Evolutionary conservation across 148 eudicot species (phyloP), one percentile per base, ranked within the genome.

Genomic region (Rhododendron ferrugineum): DNA sequence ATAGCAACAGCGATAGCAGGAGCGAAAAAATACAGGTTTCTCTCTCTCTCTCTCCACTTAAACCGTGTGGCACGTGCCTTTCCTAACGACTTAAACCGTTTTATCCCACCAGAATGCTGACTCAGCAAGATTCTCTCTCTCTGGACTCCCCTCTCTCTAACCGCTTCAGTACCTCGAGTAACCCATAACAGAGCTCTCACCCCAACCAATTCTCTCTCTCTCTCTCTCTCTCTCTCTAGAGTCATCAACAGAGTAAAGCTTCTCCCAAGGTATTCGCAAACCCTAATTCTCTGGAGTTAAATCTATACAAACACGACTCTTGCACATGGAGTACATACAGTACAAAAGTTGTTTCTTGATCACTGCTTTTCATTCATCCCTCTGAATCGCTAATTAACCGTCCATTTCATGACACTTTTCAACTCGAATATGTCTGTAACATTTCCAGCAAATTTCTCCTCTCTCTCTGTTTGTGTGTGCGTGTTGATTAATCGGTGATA

Each of bases 51-150:
- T 34, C 36, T 34, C 42, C 42, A 6, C 7, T 40, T 37, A 37
- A 37, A 5, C 44, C 44, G 5, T 10, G 1, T 72, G 77, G 23
- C 78, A 40, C 79, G 79, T 40, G 79, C 60, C 47, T 42, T 40
- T 52, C 47, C 0, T 40, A 76, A 40, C 79, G 30, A 23, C 79
- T 76, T 76, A 42, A 68, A 76, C 79, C 79, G 79, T 76, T 76
- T 76, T 76, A 42, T 40, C 79, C n/a, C 20, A 22, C 79, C 15
- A 8, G 49, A 36, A 20, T 75, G 47, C 79, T 22, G 79, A 40
- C 79, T 76, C 79, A 40, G 23, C 79, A 42, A 76, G 79, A 76
- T 7, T 37, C 47, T 74, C 78, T 18, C 78, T 74, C 42, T 74
- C 46, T 16, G 0, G 49, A 7, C 49, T 46, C 49, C 11, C 11